phyloP scores from a whole-genome alignment of 305 asterid species.

The Solanum aculeatissimum region DNA sequence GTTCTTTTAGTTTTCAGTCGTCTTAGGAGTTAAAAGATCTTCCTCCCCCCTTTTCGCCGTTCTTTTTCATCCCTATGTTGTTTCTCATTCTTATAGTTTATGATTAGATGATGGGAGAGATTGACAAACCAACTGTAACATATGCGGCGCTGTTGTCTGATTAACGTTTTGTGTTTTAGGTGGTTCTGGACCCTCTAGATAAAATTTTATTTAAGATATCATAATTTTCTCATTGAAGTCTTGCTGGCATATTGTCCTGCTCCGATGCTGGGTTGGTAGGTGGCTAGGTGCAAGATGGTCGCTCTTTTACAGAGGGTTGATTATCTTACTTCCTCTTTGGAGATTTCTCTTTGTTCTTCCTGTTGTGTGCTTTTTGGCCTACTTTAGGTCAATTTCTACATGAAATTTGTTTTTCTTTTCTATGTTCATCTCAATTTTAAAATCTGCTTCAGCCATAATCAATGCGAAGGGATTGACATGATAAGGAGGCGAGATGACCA shows the following conservation, averaged over 20 bases:
- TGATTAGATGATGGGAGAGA: constrained; percentile 44
- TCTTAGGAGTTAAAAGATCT: not conserved
- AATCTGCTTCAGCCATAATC: no score
- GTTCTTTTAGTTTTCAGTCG: not conserved
- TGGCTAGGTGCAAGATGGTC: not conserved
- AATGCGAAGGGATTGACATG: no score
- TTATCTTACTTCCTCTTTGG: not conserved
- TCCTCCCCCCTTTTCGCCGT: constrained; percentile 2
- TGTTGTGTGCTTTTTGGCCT: not conserved
- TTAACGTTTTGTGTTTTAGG: not conserved
- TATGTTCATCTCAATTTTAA: not conserved
- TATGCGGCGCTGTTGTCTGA: constrained; percentile 46
- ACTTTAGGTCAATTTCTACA: not conserved
- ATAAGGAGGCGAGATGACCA: no score
- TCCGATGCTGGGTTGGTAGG: not conserved
- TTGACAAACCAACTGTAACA: constrained; percentile 57
- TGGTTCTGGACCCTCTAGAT: not conserved
- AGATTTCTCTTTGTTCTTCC: not conserved
- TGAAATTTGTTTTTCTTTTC: not conserved
- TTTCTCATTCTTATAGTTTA: not conserved
- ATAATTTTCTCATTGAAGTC: not conserved
- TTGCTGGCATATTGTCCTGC: not conserved
- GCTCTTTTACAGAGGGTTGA: not conserved
- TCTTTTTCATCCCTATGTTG: not conserved
- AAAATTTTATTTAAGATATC: not conserved